Base-by-base conservation (phyloP, 768 basidiomycete genomes). In the Mycena haematopus region DNA sequence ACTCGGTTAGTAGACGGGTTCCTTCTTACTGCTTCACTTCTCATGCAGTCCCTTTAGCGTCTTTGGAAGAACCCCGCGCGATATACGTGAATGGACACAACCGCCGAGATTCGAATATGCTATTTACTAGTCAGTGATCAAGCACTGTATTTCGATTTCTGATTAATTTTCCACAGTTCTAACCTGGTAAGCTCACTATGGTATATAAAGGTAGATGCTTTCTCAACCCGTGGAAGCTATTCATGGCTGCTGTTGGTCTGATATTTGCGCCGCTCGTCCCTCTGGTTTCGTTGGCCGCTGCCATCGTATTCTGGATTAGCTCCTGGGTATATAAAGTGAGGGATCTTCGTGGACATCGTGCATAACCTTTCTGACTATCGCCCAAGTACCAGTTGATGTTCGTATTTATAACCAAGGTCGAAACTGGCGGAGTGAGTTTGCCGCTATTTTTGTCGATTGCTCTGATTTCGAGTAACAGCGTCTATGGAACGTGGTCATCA, bases 231-330 rank as follows among this genome's bases (percentile, higher is more conserved):
- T n/a, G 15, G 19, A 58, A 88, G 85, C 77, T 93, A 25, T 92
- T 93, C 76, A 89, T 92, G 84, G 84, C 75, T 5, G 79, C 86
- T 11, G 89, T 95, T 45, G 92, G 84, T 0, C 73, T 96, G 52
- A 84, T 94, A 38, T 95, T 95, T 70, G 90, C 93, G 0, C 93
- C 94, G 4, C 76, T 95, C 1, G 93, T 93, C 1, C 94, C 94
- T 1, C 75, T 95, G 46, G 91, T 96, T 14, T 80, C 83, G 10
- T 78, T 91, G 38, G 89, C 86, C 13, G 90, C 84, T 15, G 86
- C 86, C 2, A 68, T 87, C 25, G 87, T 92, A 25, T 91, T 92
- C 73, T 94, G 91, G 89, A 75, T 85, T 51, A 81, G 80, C 58
- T 85, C 85, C 8, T 84, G 83, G 79, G 87, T 89, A 21, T 92